Conservation (phyloP, 139 green algal genomes). For the Chloropicon primus region DNA sequence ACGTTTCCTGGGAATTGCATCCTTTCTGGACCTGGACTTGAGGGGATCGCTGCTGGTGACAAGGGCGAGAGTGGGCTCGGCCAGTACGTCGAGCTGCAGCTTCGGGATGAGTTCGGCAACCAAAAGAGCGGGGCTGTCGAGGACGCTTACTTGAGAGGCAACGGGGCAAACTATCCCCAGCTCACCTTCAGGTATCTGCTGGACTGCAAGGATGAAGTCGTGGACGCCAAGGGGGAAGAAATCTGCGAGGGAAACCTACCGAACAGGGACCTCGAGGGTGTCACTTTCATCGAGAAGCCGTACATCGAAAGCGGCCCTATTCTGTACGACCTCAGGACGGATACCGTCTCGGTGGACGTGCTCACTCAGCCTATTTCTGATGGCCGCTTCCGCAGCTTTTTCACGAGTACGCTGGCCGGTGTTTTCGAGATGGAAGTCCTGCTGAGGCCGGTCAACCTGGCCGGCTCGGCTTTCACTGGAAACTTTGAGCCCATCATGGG, state of each 20-base stretch:
- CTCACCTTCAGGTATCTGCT: neutral
- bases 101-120: conserved; percentile 7
- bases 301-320: conserved; percentile 6
- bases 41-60: neutral
- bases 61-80: neutral
- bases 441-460: conserved; percentile 2
- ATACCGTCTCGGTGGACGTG: neutral
- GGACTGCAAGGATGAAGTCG: neutral
- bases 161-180: neutral
- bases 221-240: neutral
- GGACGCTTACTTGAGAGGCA: neutral
- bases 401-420: neutral
- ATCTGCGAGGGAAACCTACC: neutral
- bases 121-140: neutral
- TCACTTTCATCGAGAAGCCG: conserved; percentile 1
- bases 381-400: neutral
- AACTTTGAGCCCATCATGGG: conserved; percentile 1
- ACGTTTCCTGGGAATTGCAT: conserved; percentile 4
- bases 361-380: neutral
- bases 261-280: neutral
- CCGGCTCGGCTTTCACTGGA: neutral
- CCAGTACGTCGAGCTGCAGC: neutral
- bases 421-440: conserved; percentile 4
- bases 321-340: neutral
- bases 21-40: neutral